Evolutionary conservation across 306 rosid genomes (phyloP).

Genomic region (Cucumis melo): DNA sequence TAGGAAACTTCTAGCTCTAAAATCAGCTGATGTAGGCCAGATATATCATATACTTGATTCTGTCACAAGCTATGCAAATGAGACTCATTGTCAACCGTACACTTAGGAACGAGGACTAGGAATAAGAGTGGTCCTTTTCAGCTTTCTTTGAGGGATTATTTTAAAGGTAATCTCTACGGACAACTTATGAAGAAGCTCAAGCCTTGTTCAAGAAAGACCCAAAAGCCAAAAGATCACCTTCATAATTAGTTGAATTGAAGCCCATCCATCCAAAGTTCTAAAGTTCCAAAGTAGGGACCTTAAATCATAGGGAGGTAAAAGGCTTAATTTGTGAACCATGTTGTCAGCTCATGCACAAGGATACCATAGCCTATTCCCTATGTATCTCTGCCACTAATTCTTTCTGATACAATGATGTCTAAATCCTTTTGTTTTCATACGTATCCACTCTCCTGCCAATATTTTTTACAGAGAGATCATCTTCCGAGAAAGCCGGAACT

Average conservation of each 20-base stretch:
- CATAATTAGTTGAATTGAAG: background rate
- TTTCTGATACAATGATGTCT: background rate
- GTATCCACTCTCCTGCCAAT: conserved; percentile 8
- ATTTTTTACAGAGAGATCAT: conserved; percentile 35
- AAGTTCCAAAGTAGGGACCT: background rate
- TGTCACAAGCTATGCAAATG: background rate
- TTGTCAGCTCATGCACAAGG: background rate
- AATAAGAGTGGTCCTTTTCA: background rate
- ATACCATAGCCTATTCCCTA: background rate
- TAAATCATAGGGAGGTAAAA: background rate
- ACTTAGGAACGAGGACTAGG: background rate
- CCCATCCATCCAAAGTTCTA: background rate
- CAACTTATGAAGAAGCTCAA: background rate
- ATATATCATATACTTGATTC: background rate
- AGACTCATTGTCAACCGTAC: background rate
- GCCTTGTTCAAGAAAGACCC: background rate
- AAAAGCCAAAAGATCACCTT: background rate
- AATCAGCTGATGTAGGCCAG: background rate
- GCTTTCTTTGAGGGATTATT: background rate
- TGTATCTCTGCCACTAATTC: background rate
- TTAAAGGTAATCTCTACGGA: background rate
- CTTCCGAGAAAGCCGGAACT: conserved; percentile 26
- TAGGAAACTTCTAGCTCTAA: background rate
- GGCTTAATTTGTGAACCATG: background rate
- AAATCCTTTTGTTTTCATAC: background rate